These are phyloP conservation scores for Fraxinus latifolia DNA, from an alignment of 305 asterid genomes.

Conservation along the genomic window DNA sequence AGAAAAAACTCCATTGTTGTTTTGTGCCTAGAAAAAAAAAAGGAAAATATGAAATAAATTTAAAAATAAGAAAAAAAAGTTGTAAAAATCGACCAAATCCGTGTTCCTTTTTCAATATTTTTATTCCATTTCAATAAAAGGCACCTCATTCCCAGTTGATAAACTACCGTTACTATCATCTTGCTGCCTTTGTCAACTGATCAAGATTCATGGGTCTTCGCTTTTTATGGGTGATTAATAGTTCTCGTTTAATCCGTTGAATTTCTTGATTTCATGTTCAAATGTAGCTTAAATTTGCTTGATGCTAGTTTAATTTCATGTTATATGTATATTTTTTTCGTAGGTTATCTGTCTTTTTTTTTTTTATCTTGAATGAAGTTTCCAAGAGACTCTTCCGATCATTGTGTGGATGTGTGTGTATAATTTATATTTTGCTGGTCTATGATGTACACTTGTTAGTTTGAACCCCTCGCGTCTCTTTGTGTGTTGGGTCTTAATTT, in stretches of 20 bases:
- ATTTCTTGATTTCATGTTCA: background rate
- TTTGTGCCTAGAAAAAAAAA: background rate
- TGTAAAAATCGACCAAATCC: constrained; percentile 22
- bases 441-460: background rate
- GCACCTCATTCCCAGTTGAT: background rate
- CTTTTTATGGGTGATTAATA: constrained; percentile 22
- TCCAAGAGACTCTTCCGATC: background rate
- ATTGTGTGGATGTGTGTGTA: background rate
- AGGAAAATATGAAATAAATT: background rate
- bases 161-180: background rate
- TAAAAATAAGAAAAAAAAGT: background rate
- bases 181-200: background rate
- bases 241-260: background rate
- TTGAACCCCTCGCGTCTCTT: background rate
- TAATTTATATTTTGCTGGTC: background rate
- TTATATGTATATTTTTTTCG: background rate
- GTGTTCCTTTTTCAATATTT: constrained; percentile 1
- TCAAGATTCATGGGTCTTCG: constrained; percentile 2
- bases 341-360: background rate
- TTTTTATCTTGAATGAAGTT: background rate
- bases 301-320: background rate
- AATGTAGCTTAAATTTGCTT: background rate
- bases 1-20: background rate
- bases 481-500: background rate
- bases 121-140: constrained; percentile 11